phyloP scores from a whole-genome alignment of 1,284 basidiomycete species.

The Abortiporus biennis region DNA sequence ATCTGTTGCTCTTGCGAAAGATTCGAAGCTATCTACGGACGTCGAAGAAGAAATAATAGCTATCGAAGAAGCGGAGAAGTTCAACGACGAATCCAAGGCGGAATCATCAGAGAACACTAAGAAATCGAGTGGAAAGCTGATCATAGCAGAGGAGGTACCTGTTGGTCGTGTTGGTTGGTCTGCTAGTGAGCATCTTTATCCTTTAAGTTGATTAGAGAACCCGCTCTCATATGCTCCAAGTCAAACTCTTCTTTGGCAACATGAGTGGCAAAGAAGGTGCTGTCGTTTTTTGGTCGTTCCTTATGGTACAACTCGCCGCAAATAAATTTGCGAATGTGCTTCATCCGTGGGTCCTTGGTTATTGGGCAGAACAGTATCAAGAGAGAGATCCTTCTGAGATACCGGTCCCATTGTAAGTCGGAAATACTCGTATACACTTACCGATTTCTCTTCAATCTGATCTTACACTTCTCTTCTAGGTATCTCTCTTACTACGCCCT shows the following conservation, averaged over 20 bases:
- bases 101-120: slow-evolving; percentile 22
- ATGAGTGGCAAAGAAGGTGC: slow-evolving; percentile 21
- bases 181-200: slow-evolving; percentile 31
- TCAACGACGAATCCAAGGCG: slow-evolving; percentile 25
- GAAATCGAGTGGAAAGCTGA: slow-evolving; percentile 32
- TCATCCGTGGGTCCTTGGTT: slow-evolving; percentile 11
- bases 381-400: slow-evolving; percentile 38
- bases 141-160: slow-evolving; percentile 54
- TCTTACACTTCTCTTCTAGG: slow-evolving; percentile 11
- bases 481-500: slow-evolving; percentile 37
- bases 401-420: slow-evolving; percentile 20
- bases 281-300: slow-evolving; percentile 27
- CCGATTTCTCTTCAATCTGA: slow-evolving; percentile 19
- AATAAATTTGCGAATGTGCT: slow-evolving; percentile 4
- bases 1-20: slow-evolving; percentile 34
- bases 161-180: slow-evolving; percentile 47
- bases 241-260: slow-evolving; percentile 23
- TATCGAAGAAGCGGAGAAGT: slow-evolving; percentile 27
- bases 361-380: slow-evolving; percentile 32
- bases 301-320: slow-evolving; percentile 16
- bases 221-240: slow-evolving; percentile 15
- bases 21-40: slow-evolving; percentile 26
- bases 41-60: slow-evolving; percentile 35
- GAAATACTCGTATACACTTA: slow-evolving; percentile 6
- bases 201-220: slow-evolving; percentile 29